Base-by-base conservation (phyloP, 495 filamentous ascomycete species). In the Penicillium flavigenum region DNA sequence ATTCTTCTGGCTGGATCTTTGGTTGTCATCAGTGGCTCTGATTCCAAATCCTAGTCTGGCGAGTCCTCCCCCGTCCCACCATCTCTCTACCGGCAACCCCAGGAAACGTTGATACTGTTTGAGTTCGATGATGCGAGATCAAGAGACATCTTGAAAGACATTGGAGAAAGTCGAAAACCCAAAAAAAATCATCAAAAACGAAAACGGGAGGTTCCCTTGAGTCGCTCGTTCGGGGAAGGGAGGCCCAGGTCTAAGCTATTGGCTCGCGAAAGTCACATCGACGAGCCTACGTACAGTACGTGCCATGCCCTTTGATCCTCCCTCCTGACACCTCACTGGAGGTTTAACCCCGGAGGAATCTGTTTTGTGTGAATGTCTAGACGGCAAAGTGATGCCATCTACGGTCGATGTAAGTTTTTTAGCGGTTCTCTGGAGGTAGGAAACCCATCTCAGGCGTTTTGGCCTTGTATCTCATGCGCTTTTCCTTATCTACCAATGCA, bases 21-120 rank as follows among this genome's bases (percentile, higher is more conserved):
- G 63, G 63, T 65, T 68, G 56, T 53, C 58, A 47, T 61, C 66
- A 63, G 61, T 54, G 70, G 54, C 64, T 67, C 68, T 73, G 69
- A 71, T 72, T 47, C 56, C 56, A 47, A 44, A 36, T 47, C 20
- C 22, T 75, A 75, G 69, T 68, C 62, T 69, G 72, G 64, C 63
- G 63, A 62, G 31, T 55, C 43, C 43, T 47, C 52, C 16, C 51
- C 52, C 52, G 12, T 47, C 50, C 29, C 44, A 52, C 41, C 47
- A 34, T 45, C 8, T 16, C 31, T 47, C 26, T 38, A 5, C 19
- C 32, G 41, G n/a, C 42, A 38, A 53, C 43, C 47, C 50, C 29
- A 55, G 43, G 42, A 29, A 29, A 22, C 51, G 29, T 54, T 29
- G 44, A 22, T 47, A 14, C 29, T 55, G 31, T 44, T 44, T 55